Conservation (phyloP, 176 grass and related monocot species). For the Lolium multiflorum region DNA sequence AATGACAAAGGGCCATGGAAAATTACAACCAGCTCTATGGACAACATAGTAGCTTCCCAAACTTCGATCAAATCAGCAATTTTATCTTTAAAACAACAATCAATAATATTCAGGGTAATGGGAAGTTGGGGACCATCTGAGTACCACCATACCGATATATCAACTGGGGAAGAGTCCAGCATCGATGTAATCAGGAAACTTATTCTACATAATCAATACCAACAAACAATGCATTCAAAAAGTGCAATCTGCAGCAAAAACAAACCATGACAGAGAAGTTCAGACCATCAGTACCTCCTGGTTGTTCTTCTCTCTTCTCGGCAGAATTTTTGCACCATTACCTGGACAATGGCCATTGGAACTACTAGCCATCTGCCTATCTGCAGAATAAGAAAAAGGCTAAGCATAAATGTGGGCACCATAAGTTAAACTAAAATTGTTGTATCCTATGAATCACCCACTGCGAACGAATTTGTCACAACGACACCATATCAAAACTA, state of each 20-base stretch:
- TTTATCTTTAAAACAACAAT: not conserved
- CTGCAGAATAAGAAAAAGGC: constrained; percentile 43
- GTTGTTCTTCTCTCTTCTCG: constrained; percentile 52
- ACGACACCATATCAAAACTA: constrained; percentile 25
- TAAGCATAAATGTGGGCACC: not conserved
- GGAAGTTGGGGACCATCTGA: not conserved
- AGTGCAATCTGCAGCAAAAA: not conserved
- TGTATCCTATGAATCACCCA: not conserved
- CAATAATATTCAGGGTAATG: not conserved
- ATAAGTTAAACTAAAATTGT: constrained; percentile 16
- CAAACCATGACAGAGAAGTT: not conserved
- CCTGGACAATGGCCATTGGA: constrained; percentile 43
- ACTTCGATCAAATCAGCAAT: constrained; percentile 14
- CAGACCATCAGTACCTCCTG: constrained; percentile 45
- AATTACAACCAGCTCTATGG: not conserved
- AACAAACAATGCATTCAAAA: not conserved
- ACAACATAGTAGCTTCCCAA: not conserved
- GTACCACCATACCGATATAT: constrained; percentile 11
- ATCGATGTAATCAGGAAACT: constrained; percentile 3
- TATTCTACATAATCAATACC: not conserved
- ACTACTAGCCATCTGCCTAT: constrained; percentile 59
- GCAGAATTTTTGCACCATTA: constrained; percentile 48
- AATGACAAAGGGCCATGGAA: not conserved
- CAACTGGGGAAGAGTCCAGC: not conserved
- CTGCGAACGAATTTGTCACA: not conserved